Conservation (phyloP, 768 basidiomycete genomes). For the Coprinellus micaceus region DNA sequence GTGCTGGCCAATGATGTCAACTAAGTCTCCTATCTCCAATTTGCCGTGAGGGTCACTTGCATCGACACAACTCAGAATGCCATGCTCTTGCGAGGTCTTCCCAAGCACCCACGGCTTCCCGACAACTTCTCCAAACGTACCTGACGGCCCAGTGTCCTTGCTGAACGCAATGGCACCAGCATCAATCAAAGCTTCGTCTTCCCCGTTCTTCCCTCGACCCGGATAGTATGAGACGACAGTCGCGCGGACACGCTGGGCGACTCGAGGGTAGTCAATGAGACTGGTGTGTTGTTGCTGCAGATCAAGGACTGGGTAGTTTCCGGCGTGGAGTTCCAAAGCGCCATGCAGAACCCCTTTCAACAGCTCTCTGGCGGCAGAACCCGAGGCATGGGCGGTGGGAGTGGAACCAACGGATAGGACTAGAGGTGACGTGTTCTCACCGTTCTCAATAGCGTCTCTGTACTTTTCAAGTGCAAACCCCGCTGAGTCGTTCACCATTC, state of each 20-base stretch:
- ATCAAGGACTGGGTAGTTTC: slow-evolving; percentile 82
- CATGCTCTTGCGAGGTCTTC: slow-evolving; percentile 78
- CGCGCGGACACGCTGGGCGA: slow-evolving; percentile 67
- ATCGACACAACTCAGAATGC: slow-evolving; percentile 49
- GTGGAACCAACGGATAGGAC: slow-evolving; percentile 84
- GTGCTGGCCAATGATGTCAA: slow-evolving; percentile 81
- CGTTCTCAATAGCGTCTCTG: slow-evolving; percentile 28
- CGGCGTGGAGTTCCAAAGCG: slow-evolving; percentile 75
- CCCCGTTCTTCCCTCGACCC: slow-evolving; percentile 53
- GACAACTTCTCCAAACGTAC: slow-evolving; percentile 69
- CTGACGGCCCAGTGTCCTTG: slow-evolving; percentile 76
- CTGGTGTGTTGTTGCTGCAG: slow-evolving; percentile 79
- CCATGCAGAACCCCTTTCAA: slow-evolving; percentile 52
- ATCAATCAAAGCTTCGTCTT: slow-evolving; percentile 76
- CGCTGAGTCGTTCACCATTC: slow-evolving; percentile 66
- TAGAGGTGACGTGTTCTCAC: slow-evolving; percentile 45
- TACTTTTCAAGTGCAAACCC: slow-evolving; percentile 48
- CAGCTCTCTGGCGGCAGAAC: slow-evolving; percentile 41
- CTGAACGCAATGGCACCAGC: slow-evolving; percentile 85
- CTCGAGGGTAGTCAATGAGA: slow-evolving; percentile 49
- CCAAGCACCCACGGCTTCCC: slow-evolving; percentile 61
- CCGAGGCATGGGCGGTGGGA: slow-evolving; percentile 79
- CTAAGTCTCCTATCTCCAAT: slow-evolving; percentile 54
- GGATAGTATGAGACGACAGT: slow-evolving; percentile 82
- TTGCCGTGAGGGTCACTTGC: slow-evolving; percentile 21